Evolutionary conservation across 768 basidiomycete genomes (phyloP), one percentile per base, ranked within the genome.

Genomic region (Hydnomerulius pinastri): DNA sequence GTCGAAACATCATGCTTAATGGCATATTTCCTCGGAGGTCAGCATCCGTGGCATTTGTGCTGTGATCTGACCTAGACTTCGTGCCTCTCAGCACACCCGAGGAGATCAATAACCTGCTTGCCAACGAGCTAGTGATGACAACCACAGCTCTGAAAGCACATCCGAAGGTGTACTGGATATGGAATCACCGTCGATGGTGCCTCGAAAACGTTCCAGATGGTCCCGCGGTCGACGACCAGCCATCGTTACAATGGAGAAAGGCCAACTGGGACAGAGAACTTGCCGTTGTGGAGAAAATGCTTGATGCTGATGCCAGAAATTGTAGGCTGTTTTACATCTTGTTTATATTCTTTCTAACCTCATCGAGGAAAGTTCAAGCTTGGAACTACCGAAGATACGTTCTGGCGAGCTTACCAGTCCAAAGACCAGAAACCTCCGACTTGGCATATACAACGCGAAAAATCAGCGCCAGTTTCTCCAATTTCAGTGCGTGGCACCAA

Each of bases 401-500:
- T 23, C 76, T 98, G 18, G 74, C 77, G 2, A 83, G 77, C 36
- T 85, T 91, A 71, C 86, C 88, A 0, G 68, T 74, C 12, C 77
- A 75, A 40, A 73, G 75, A 51, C 72, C 86, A 4, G 73, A 80
- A 33, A 70, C 66, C 4, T 75, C 82, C n/a, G 97, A 98, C 64
- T 71, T 99, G 23, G 77, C 74, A 0, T 98, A 91, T 64, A 98
- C 97, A 2, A 83, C 80, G 37, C 81, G 79, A 52, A 98, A 98
- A 76, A 98, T 99, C 56, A 86, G 90, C 67, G 74, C 86, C 42
- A 98, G 92, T 62, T 94, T 98, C 65, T 96, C 92, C 28, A 98
- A 99, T 66, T 98, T 97, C 66, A 96, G 93, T 55, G 97, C 97
- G 18, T 99, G 97, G 97, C 97, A 99, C 68, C 94, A 97, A 59